phyloP scores from a whole-genome alignment of 2,329 filamentous ascomycete genomes.

The Pezicula neosporulosa region DNA sequence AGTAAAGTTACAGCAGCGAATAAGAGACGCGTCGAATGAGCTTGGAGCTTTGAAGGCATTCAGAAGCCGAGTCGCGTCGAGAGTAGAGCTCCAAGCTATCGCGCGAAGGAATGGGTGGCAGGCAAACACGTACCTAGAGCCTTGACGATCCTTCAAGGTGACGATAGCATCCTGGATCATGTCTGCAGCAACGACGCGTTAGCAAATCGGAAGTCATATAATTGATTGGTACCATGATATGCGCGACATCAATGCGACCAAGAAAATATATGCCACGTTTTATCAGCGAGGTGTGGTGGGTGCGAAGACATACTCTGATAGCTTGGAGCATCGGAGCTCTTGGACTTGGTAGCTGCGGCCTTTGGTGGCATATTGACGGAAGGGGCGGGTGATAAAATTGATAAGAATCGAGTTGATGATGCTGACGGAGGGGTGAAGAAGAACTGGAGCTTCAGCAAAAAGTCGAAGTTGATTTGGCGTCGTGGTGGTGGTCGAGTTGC shows the following conservation, averaged over 20 bases:
- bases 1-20: constrained; percentile 8
- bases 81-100: neutral
- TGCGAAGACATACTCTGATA: constrained; percentile 58
- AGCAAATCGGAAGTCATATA: constrained; percentile 11
- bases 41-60: neutral
- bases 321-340: constrained; percentile 47
- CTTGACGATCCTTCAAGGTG: constrained; percentile 30
- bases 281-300: constrained; percentile 40
- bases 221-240: constrained; percentile 30
- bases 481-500: constrained; percentile 3
- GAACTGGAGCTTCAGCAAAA: neutral
- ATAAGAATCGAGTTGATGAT: neutral
- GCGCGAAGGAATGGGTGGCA: neutral
- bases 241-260: constrained; percentile 54
- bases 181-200: constrained; percentile 19
- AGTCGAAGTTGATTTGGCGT: constrained; percentile 3
- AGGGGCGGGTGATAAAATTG: constrained; percentile 10
- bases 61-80: no score
- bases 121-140: constrained; percentile 26
- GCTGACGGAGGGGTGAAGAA: neutral
- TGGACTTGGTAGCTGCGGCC: constrained; percentile 55
- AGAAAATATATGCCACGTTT: constrained; percentile 27
- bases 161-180: constrained; percentile 30
- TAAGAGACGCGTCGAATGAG: constrained; percentile 20
- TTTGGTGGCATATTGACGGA: constrained; percentile 59